phyloP scores from a whole-genome alignment of 2,329 filamentous ascomycete genomes.

The Beauveria sp. region DNA sequence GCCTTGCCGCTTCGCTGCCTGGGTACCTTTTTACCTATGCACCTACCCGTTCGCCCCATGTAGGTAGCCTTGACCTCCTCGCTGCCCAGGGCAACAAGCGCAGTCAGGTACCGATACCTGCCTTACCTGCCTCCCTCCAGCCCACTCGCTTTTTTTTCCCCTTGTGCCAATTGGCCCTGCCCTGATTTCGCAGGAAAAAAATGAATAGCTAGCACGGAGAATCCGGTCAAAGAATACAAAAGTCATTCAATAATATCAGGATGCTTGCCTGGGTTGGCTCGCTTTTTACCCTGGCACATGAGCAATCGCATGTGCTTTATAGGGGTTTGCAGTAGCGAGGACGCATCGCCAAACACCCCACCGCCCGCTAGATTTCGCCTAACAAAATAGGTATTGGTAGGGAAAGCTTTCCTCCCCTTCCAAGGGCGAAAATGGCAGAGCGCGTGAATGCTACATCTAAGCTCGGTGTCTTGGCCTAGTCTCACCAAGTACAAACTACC shows the following conservation, averaged over 20 bases:
- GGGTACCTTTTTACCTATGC: neutral
- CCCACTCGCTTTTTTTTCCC: neutral
- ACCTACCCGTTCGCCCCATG: neutral
- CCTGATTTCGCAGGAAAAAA: neutral
- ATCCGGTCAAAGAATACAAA: neutral
- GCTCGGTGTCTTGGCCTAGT: neutral
- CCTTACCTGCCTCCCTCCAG: neutral
- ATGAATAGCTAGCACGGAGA: neutral
- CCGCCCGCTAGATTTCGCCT: neutral
- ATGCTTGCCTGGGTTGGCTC: neutral
- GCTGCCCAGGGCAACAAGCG: conserved; percentile 11
- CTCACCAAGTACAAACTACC: neutral
- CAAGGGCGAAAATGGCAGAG: neutral
- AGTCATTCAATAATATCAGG: neutral
- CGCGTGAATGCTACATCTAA: neutral
- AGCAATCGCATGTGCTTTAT: neutral
- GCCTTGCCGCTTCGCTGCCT: neutral
- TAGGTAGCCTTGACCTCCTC: conserved; percentile 3
- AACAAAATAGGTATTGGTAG: neutral
- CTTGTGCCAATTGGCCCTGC: neutral
- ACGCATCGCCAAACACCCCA: neutral
- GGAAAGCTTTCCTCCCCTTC: neutral
- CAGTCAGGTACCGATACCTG: conserved; percentile 7
- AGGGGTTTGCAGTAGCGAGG: neutral
- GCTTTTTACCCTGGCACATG: neutral